Evolutionary conservation across 2,329 filamentous ascomycete genomes (phyloP).

Genomic region (Hortaea sp.): DNA sequence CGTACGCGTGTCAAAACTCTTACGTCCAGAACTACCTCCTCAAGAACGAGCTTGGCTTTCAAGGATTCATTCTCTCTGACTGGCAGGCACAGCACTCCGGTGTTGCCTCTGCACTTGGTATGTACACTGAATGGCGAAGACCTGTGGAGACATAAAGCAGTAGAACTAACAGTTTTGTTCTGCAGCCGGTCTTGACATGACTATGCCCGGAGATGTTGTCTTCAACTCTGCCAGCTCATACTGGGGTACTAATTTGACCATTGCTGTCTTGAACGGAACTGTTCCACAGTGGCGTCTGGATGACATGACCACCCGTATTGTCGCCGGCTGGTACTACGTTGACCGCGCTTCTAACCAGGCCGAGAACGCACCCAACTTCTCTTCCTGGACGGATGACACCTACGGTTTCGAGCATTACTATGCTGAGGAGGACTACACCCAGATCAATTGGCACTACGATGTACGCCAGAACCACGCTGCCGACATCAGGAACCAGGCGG

Average conservation of each 20-base stretch:
- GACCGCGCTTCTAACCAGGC: slow-evolving; percentile 43
- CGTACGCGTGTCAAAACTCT: slow-evolving; percentile 69
- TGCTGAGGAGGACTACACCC: slow-evolving; percentile 50
- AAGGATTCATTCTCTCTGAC: slow-evolving; percentile 68
- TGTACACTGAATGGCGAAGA: no score
- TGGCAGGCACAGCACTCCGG: slow-evolving; percentile 62
- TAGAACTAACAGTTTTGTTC: no score
- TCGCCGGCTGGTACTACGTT: slow-evolving; percentile 56
- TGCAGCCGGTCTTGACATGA: slow-evolving; percentile 67
- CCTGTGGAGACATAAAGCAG: no score
- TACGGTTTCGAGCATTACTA: slow-evolving; percentile 58
- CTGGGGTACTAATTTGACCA: slow-evolving; percentile 68
- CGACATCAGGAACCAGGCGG: slow-evolving; percentile 66
- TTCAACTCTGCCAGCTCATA: slow-evolving; percentile 52
- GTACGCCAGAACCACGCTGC: slow-evolving; percentile 65
- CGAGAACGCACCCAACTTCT: slow-evolving; percentile 61
- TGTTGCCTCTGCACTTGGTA: slow-evolving; percentile 47
- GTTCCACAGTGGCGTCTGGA: slow-evolving; percentile 77
- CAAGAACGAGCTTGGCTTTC: slow-evolving; percentile 72
- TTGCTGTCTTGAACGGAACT: slow-evolving; percentile 81
- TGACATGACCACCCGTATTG: slow-evolving; percentile 80
- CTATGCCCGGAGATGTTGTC: slow-evolving; percentile 73
- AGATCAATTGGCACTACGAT: slow-evolving; percentile 71
- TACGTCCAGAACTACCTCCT: slow-evolving; percentile 64
- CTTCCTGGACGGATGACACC: slow-evolving; percentile 74